A percentile compares a stretch with the other conserved stretches of the same genome.
These are phyloP conservation scores for Paradendryphiella salina DNA, from an alignment of 2,329 filamentous ascomycete species.

Conservation along the genomic window DNA sequence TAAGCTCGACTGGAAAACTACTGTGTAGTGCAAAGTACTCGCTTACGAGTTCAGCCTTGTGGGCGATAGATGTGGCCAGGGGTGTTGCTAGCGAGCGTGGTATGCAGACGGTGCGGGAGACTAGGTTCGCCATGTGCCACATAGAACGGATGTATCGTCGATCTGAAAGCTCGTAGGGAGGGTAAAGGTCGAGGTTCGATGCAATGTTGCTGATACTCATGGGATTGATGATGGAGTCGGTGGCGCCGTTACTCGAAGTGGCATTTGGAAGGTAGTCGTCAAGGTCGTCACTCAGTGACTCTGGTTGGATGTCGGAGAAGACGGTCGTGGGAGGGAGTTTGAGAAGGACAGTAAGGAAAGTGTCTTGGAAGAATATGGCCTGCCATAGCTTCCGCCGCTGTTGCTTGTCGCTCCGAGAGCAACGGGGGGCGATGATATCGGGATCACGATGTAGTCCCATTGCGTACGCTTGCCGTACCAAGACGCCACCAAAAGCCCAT, in stretches of 20 bases:
- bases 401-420: slow-evolving; percentile 73
- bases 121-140: slow-evolving; percentile 77
- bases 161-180: slow-evolving; percentile 46
- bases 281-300: slow-evolving; percentile 69
- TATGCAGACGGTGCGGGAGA: slow-evolving; percentile 75
- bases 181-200: slow-evolving; percentile 44
- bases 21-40: slow-evolving; percentile 72
- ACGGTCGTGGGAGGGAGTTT: slow-evolving; percentile 77
- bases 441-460: slow-evolving; percentile 81
- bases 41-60: slow-evolving; percentile 70
- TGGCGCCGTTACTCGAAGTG: slow-evolving; percentile 47
- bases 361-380: slow-evolving; percentile 78
- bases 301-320: slow-evolving; percentile 76
- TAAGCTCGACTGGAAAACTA: slow-evolving; percentile 72
- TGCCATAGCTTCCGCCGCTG: slow-evolving; percentile 81
- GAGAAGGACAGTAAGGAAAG: slow-evolving; percentile 76
- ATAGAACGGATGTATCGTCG: slow-evolving; percentile 69
- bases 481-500: slow-evolving; percentile 78
- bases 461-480: slow-evolving; percentile 77
- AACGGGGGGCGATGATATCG: slow-evolving; percentile 69
- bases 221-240: slow-evolving; percentile 53
- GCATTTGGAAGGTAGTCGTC: slow-evolving; percentile 68
- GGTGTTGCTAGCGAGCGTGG: slow-evolving; percentile 74
- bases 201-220: slow-evolving; percentile 58
- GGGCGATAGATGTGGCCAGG: slow-evolving; percentile 67